These are phyloP conservation scores for Barnettozyma hawaiiensis DNA, from an alignment of 1,139 yeast genomes.

Conservation along the genomic window DNA sequence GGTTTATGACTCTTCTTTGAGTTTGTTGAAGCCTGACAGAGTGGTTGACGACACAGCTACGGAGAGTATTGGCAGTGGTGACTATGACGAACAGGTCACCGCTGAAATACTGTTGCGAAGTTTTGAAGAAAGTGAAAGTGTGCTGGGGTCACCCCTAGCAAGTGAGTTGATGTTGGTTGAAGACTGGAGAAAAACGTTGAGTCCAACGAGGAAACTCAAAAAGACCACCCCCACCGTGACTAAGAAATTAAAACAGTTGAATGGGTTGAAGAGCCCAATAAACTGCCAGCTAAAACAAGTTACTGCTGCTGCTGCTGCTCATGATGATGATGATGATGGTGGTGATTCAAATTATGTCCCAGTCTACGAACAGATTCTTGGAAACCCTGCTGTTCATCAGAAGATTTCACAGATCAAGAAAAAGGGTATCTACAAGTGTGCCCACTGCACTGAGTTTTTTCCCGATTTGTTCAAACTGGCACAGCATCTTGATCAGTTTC, in stretches of 20 bases:
- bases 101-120: slow-evolving; percentile 1
- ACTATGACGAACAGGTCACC: neutral
- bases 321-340: too few species aligned
- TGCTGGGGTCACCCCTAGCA: neutral
- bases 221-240: neutral
- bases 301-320: too few species aligned
- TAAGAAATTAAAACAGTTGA: neutral
- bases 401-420: slow-evolving; percentile 31
- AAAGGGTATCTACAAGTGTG: slow-evolving; percentile 46
- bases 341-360: slow-evolving; percentile 3
- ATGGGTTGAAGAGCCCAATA: neutral
- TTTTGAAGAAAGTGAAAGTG: neutral
- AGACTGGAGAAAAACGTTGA: neutral
- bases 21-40: neutral
- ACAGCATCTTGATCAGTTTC: slow-evolving; percentile 40
- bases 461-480: slow-evolving; percentile 38
- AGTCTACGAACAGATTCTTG: slow-evolving; percentile 12
- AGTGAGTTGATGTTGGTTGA: neutral
- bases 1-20: slow-evolving; percentile 1
- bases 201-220: neutral
- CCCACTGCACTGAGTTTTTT: slow-evolving; percentile 44
- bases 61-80: neutral
- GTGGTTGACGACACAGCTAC: neutral
- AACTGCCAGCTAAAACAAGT: neutral
- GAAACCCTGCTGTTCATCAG: slow-evolving; percentile 16